Evolutionary conservation across 2,329 filamentous ascomycete genomes (phyloP), one percentile per base, ranked within the genome.

Genomic region (Colletotrichum falcatum): DNA sequence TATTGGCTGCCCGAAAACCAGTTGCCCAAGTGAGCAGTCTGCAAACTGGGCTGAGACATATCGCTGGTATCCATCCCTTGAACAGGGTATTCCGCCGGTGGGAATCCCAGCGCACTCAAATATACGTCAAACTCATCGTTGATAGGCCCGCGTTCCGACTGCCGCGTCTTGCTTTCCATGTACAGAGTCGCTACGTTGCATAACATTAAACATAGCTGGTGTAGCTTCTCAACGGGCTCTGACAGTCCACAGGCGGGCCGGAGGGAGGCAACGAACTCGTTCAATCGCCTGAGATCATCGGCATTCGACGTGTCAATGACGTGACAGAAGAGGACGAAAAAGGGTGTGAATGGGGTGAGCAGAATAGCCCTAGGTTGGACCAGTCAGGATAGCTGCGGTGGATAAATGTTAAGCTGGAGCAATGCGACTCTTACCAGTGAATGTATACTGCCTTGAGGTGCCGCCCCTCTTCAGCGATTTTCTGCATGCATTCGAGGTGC

Each of bases 1-100:
- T 91, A 89, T 65, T 86, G 84, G 70, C 88, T 91, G 1, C 89
- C 88, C 4, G 87, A 89, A 74, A 91, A 91, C 90, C 90, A 92
- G 72, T 90, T 89, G 2, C 87, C 87, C 70, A 91, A 78, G 55
- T 89, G 85, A 39, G 84, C 79, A 30, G 80, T 77, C 70, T 81
- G 76, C 67, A 76, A 70, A 11, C 46, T 65, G 18, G 74, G 71
- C 35, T 77, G 72, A 46, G 74, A 73, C 66, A 78, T 75, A 26
- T 74, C 60, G 11, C 78, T 75, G 60, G 81, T 79, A 33, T 79
- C 80, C 5, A 73, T 74, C 53, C 62, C 51, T 70, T 30, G 66
- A 65, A 76, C 46, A 60, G 67, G 37, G 71, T 68, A 73, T 73
- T 76, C 44, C 73, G 75, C 76, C 62, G 86, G 86, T 72, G 89